Base-by-base conservation (phyloP, 2,329 filamentous ascomycete genomes). In the Chalaropsis ovoidea region DNA sequence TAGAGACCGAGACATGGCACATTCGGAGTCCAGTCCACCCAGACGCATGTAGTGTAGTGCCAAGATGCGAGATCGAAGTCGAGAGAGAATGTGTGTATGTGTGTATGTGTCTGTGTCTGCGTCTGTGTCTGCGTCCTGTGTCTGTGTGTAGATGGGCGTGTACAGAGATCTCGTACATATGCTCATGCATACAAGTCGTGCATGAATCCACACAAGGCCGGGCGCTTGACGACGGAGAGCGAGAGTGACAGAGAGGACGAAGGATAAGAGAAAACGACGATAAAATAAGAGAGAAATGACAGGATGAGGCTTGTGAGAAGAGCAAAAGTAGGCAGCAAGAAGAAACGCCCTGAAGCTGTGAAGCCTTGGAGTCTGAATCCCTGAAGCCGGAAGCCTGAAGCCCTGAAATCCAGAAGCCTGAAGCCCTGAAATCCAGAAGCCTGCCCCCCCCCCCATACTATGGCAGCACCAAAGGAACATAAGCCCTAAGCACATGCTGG, bases 81-180 rank as follows among this genome's bases (percentile, higher is more conserved):
- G 35, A 39, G 35, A n/a, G n/a, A n/a, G n/a, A n/a, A n/a, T 39
- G 35, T 39, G 35, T 39, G 35, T 6, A 39, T 39, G 31, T 7
- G 31, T 35, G 3, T 35, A 7, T 3, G 31, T 49, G 15, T 17
- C 45, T 47, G 45, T 17, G 17, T 6, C 45, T 47, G 45, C 17
- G n/a, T n/a, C 45, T 47, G 45, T 47, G 45, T 47, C n/a, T n/a
- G n/a, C n/a, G n/a, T n/a, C n/a, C n/a, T n/a, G n/a, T n/a, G n/a
- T n/a, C n/a, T n/a, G n/a, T n/a, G n/a, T n/a, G n/a, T n/a, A n/a
- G n/a, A 22, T 22, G 19, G 10, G n/a, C 22, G n/a, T 49, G 47
- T 15, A 49, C 47, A 52, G 47, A 52, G 47, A 52, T 52, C 47
- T 52, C 47, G 47, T 52, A 52, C 47, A 52, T 52, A 22, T 52